Conservation (phyloP, 768 basidiomycete genomes). For the Mycena floridula region DNA sequence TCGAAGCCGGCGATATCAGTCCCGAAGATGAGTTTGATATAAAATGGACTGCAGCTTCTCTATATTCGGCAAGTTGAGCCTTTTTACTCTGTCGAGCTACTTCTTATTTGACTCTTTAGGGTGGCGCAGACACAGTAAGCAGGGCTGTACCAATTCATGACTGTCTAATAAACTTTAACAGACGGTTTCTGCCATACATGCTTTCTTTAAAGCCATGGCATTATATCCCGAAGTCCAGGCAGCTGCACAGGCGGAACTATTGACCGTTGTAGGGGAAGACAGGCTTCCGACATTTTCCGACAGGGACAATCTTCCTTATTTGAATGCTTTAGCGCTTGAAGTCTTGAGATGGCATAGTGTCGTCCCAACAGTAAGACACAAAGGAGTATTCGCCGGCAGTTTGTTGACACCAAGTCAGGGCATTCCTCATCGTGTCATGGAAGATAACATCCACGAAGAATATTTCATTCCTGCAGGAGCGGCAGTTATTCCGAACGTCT, state of each 20-base stretch:
- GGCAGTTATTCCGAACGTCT: constrained; percentile 17
- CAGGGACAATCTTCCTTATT: constrained; percentile 16
- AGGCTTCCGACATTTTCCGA: constrained; percentile 20
- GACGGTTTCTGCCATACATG: constrained; percentile 18
- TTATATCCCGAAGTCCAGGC: constrained; percentile 17
- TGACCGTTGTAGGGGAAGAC: constrained; percentile 16
- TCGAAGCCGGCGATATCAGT: constrained; percentile 8
- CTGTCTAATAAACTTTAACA: not conserved
- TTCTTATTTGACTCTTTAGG: not conserved
- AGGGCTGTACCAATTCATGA: not conserved
- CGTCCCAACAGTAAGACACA: constrained; percentile 8
- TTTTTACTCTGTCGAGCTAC: constrained; percentile 3
- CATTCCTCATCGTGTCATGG: constrained; percentile 21
- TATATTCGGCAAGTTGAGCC: constrained; percentile 18
- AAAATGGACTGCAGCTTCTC: constrained; percentile 23
- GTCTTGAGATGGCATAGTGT: constrained; percentile 17
- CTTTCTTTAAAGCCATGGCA: constrained; percentile 23
- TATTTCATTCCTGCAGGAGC: constrained; percentile 21
- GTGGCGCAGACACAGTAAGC: constrained; percentile 23
- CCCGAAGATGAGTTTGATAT: constrained; percentile 15
- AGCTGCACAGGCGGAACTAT: constrained; percentile 21
- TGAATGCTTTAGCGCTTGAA: constrained; percentile 18
- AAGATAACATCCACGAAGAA: constrained; percentile 17
- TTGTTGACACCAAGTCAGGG: constrained; percentile 17
- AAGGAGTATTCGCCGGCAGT: constrained; percentile 10